Conservation (phyloP, 768 basidiomycete genomes). For the Pleurotus tuoliensis region DNA sequence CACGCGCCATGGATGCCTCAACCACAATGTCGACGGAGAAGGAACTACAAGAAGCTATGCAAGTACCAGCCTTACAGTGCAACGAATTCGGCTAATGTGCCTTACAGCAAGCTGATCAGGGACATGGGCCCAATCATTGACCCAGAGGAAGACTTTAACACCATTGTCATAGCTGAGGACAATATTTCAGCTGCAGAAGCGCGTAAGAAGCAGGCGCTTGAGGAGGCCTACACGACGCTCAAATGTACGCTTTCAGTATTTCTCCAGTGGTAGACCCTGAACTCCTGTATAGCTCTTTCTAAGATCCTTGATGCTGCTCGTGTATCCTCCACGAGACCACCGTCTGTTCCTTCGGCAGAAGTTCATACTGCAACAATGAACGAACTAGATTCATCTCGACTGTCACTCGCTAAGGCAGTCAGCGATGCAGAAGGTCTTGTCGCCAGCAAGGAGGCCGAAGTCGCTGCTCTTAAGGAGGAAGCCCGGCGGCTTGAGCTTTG, state of each 20-base stretch:
- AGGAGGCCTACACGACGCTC: constrained; percentile 60
- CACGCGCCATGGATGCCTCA: neutral
- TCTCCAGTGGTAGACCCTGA: neutral
- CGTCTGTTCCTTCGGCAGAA: constrained; percentile 63
- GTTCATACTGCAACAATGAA: constrained; percentile 59
- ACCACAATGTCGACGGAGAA: constrained; percentile 4
- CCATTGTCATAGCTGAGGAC: constrained; percentile 71
- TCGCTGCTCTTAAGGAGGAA: constrained; percentile 64
- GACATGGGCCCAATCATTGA: constrained; percentile 73
- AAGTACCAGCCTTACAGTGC: constrained; percentile 10
- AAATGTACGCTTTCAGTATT: constrained; percentile 43
- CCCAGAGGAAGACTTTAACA: constrained; percentile 74
- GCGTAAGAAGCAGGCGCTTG: constrained; percentile 60
- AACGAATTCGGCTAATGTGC: neutral
- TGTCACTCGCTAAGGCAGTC: constrained; percentile 71
- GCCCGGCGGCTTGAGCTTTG: constrained; percentile 56
- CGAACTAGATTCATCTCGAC: constrained; percentile 56
- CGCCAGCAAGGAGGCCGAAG: constrained; percentile 66
- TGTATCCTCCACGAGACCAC: constrained; percentile 64
- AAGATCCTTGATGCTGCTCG: constrained; percentile 66
- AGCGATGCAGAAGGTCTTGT: constrained; percentile 66
- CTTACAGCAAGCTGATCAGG: constrained; percentile 51
- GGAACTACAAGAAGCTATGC: constrained; percentile 42
- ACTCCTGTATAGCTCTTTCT: constrained; percentile 46
- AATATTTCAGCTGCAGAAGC: constrained; percentile 57